Conservation (phyloP, 306 rosid genomes). For the Fragaria ananassa region DNA sequence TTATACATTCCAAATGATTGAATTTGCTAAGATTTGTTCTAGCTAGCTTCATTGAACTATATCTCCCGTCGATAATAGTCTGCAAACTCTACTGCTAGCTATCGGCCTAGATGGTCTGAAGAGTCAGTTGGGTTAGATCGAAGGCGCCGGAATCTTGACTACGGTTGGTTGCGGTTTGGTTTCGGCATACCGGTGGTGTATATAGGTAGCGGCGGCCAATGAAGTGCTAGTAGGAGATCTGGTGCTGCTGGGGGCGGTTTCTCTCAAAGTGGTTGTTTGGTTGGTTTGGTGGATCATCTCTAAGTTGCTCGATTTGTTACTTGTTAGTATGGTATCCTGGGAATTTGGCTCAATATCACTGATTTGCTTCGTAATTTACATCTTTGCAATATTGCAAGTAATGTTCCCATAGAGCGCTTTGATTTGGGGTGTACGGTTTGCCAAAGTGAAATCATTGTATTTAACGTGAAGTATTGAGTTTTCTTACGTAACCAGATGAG, state of each 20-base stretch:
- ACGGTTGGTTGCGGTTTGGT: neutral
- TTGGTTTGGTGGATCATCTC: neutral
- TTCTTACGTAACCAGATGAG: too few relatives aligned
- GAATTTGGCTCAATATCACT: too few relatives aligned
- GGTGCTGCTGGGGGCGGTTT: neutral
- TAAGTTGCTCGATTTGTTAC: neutral
- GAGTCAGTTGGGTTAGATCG: neutral
- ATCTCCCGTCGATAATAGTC: neutral
- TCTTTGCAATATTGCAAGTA: too few relatives aligned
- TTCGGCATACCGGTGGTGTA: neutral
- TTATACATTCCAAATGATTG: neutral
- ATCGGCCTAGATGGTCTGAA: neutral
- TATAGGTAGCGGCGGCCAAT: neutral
- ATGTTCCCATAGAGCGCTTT: neutral
- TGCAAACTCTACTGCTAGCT: neutral
- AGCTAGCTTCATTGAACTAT: neutral
- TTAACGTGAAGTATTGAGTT: too few relatives aligned
- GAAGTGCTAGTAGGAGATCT: neutral
- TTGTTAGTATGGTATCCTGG: too few relatives aligned
- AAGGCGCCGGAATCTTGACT: neutral
- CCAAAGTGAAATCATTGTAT: neutral
- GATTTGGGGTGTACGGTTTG: neutral
- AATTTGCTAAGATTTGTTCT: neutral
- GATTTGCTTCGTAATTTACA: too few relatives aligned
- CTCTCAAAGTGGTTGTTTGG: neutral